phyloP scores from a whole-genome alignment of 1,139 yeast genomes.

The Geotrichum europaeum region DNA sequence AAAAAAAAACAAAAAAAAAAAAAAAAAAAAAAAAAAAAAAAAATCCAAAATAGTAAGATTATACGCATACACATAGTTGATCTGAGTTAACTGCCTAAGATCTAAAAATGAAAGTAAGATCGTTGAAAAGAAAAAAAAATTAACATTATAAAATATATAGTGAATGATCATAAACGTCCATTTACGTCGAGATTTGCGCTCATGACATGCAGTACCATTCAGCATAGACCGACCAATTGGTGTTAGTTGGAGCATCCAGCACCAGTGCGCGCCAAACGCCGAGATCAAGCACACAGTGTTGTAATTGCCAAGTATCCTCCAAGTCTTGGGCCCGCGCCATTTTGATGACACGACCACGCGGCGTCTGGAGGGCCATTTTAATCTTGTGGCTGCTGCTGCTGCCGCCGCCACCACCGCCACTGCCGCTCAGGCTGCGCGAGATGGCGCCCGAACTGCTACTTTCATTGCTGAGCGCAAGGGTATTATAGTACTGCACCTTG shows the following conservation, averaged over 20 bases:
- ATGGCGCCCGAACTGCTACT: not conserved
- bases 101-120: not conserved
- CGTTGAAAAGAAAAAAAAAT: not conserved
- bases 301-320: conserved; percentile 11
- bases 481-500: conserved; percentile 58
- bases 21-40: not conserved
- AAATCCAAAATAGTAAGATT: not conserved
- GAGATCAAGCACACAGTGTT: not conserved
- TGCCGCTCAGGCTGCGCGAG: not conserved
- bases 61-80: too few species aligned
- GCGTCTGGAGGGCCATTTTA: conserved; percentile 70
- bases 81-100: too few species aligned
- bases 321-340: conserved; percentile 42
- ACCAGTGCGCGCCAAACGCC: conserved; percentile 84
- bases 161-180: not conserved
- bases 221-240: conserved; percentile 79
- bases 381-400: conserved; percentile 19
- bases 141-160: not conserved
- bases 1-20: not conserved
- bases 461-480: conserved; percentile 29
- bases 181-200: not conserved
- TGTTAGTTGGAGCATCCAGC: conserved; percentile 67
- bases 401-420: not conserved
- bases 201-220: conserved; percentile 67
- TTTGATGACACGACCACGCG: conserved; percentile 71